A percentile compares a stretch with the other conserved stretches of the same genome.
Conservation (phyloP, 108 stramenopile species). For the Stephanodiscus minutulus region DNA sequence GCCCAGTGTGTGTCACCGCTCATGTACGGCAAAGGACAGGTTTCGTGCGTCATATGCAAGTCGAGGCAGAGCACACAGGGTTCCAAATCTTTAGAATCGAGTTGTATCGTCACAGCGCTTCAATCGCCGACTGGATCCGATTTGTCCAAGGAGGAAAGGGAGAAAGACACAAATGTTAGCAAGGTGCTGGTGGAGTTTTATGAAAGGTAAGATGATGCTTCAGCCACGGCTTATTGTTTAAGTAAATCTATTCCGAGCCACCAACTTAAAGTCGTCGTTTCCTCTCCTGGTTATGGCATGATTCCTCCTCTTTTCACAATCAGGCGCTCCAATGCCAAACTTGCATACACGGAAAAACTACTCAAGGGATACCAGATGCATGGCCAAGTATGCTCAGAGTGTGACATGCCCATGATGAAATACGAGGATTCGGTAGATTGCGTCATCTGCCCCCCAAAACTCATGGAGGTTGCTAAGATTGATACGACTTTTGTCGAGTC, state of each 20-base stretch:
- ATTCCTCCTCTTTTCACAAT: background rate
- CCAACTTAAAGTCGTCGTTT: too few species aligned
- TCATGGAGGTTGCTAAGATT: background rate
- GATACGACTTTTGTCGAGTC: background rate
- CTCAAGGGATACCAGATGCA: background rate
- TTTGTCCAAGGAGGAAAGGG: background rate
- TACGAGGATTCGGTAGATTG: background rate
- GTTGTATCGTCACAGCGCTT: background rate
- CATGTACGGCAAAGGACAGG: background rate
- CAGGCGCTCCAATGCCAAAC: background rate
- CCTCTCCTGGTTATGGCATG: too few species aligned
- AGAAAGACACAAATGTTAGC: background rate
- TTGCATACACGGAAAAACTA: background rate
- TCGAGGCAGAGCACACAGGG: background rate
- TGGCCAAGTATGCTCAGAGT: background rate
- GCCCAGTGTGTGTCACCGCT: background rate
- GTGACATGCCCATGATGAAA: constrained; percentile 15
- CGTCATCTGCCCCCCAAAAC: constrained; percentile 6
- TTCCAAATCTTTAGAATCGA: background rate
- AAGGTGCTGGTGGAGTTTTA: background rate
- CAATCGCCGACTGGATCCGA: background rate
- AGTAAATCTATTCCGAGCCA: background rate
- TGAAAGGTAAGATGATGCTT: constrained; percentile 5
- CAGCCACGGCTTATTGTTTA: background rate
- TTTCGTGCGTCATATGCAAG: constrained; percentile 5